Evolutionary conservation across 2,329 filamentous ascomycete species (phyloP), one percentile per base, ranked within the genome.

Genomic region (Neonectria magnoliae): DNA sequence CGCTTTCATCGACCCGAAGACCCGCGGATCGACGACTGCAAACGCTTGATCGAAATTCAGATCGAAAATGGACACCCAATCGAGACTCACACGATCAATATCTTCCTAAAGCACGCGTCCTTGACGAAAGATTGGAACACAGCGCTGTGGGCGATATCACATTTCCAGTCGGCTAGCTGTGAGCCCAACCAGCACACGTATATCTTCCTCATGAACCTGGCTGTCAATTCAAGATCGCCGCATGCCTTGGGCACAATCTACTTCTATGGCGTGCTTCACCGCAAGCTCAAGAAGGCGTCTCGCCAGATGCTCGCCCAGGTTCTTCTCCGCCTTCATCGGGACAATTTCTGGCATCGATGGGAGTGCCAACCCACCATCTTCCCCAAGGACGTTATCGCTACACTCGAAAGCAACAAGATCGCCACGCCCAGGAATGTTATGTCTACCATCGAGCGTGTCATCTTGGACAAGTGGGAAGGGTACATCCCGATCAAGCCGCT

Each of bases 121-220:
- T 44, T 61, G 16, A 68, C 69, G 14, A 67, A 67, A 13, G 73
- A 79, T 65, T 78, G 77, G 73, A 66, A 71, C n/a, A 68, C 73
- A 4, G 76, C 76, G n/a, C 60, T 77, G 3, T 77, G 76, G 73
- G 75, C 74, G 10, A 63, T 71, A 25, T 70, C 68, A 16, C 65
- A 75, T 14, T 62, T 71, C 29, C 57, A 74, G 27, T 51, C 65
- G 4, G 57, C 65, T 11, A 59, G 62, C 11, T 67, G 69, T 47
- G 59, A 71, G 25, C 76, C 76, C 11, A 73, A 80, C 62, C 56
- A 67, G 5, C 47, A 72, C 14, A 79, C 79, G 1, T 83, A 81
- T 68, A 65, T 76, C 38, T 65, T 75, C 13, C 77, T 86, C 51
- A 79, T 82, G 62, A 64, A 72, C 7, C 71, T 83, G 25, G 78